Base-by-base conservation (phyloP, 768 basidiomycete genomes). In the Boletellus ananas region DNA sequence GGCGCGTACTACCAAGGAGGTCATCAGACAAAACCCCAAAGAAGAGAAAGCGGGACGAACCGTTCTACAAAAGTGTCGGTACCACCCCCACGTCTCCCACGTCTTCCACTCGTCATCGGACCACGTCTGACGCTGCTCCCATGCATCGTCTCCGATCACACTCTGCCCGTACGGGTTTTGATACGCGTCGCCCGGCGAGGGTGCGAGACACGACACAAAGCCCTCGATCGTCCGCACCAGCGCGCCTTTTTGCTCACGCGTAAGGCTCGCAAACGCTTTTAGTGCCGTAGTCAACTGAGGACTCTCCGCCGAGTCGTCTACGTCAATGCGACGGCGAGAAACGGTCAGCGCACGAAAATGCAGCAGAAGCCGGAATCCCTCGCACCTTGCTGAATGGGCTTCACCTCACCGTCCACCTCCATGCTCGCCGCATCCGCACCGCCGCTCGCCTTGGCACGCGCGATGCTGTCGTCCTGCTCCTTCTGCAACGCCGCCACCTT, bases 21-120 rank as follows among this genome's bases (percentile, higher is more conserved):
- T 46, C 40, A 31, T 25, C 6, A 50, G 56, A 5, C 17, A 6
- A 4, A 56, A 53, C 29, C 7, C 6, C 1, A 1, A 23, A 25
- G 23, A 51, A 14, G 3, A 8, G 39, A 6, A 20, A 34, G 21
- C 34, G 12, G 72, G 39, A 58, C 89, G 55, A 47, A 93, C 92
- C 66, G 71, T 76, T 60, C 90, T 76, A 67, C 87, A 89, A 72
- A 92, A 94, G 58, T 95, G 90, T 52, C 87, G 75, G 58, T 88
- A 94, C 92, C 92, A 94, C 2, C 87, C 84, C 86, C 89, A 92
- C 0, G 85, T 88, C 70, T 89, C 84, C 90, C 90, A 93, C 1
- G 79, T 74, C 61, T 79, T 78, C 92, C 92, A 94, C 47, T 87
- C 84, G 23, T 82, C 79, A 34, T 79, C 76, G 18, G 74, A 75